phyloP scores from a whole-genome alignment of 257 asterid species.

The Rauvolfia tetraphylla region DNA sequence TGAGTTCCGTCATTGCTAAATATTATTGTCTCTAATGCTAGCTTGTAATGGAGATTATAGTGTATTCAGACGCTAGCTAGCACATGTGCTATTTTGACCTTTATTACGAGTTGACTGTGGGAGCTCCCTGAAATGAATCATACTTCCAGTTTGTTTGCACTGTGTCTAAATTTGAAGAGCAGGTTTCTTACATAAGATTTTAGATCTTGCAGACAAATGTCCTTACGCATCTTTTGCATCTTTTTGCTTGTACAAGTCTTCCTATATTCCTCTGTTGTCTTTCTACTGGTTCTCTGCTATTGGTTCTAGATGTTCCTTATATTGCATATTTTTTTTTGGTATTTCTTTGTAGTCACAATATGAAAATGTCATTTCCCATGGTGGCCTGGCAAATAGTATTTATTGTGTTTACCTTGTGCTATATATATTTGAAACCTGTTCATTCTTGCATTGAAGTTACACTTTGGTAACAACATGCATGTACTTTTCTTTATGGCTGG shows the following conservation, averaged over 20 bases:
- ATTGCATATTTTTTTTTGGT: not conserved
- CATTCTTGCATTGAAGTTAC: not conserved
- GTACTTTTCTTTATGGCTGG: constrained; percentile 19
- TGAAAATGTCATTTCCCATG: not conserved
- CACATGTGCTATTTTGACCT: not conserved
- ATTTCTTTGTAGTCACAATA: not conserved
- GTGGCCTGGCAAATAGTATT: not conserved
- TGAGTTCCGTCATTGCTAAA: not conserved
- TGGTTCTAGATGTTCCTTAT: not conserved
- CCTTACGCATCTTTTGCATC: not conserved
- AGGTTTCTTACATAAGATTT: not conserved
- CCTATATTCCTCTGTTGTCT: constrained; percentile 5
- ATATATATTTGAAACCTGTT: not conserved
- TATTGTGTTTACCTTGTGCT: not conserved
- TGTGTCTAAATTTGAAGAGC: not conserved
- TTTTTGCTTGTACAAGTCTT: not conserved
- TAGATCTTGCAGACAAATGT: not conserved
- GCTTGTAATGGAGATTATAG: not conserved
- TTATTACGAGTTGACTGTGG: not conserved
- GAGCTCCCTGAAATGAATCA: not conserved
- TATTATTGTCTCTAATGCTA: not conserved
- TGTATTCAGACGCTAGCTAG: not conserved
- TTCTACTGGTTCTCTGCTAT: not conserved
- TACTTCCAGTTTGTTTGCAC: not conserved
- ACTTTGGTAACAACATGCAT: not conserved